Conservation (phyloP, 352 stramenopile species). For the Achlya hypogyna region DNA sequence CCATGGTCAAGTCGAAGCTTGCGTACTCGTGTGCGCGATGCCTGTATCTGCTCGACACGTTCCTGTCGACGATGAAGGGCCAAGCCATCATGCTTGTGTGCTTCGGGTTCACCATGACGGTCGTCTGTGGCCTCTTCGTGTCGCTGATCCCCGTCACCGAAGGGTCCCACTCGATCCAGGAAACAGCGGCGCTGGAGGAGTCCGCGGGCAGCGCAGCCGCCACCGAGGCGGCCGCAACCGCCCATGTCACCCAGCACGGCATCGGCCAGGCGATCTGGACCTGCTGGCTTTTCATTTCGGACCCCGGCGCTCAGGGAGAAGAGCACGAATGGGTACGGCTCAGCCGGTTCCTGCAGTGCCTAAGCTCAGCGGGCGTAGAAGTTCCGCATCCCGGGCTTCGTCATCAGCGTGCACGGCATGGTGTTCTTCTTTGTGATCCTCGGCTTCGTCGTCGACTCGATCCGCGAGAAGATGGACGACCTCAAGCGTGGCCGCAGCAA, state of each 20-base stretch:
- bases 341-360: neutral
- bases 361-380: constrained; percentile 24
- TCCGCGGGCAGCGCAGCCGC: neutral
- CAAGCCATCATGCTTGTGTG: constrained; percentile 40
- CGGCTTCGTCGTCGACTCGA: constrained; percentile 81
- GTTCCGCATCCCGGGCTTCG: constrained; percentile 41
- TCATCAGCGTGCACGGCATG: constrained; percentile 58
- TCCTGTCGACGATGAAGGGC: constrained; percentile 50
- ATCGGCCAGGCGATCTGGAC: constrained; percentile 48
- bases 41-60: constrained; percentile 47
- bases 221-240: neutral
- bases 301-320: constrained; percentile 37
- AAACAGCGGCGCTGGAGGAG: neutral
- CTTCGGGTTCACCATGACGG: constrained; percentile 37
- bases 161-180: constrained; percentile 12
- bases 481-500: constrained; percentile 82
- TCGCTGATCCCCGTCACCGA: constrained; percentile 23
- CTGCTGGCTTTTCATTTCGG: constrained; percentile 52
- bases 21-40: constrained; percentile 25
- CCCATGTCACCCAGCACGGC: neutral
- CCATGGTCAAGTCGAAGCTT: no score
- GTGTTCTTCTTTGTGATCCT: constrained; percentile 87
- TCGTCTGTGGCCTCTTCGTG: constrained; percentile 33
- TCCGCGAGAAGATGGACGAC: constrained; percentile 81
- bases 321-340: constrained; percentile 11